Conservation (phyloP, 2,329 filamentous ascomycete species). For the Paraphaeosphaeria minitans region DNA sequence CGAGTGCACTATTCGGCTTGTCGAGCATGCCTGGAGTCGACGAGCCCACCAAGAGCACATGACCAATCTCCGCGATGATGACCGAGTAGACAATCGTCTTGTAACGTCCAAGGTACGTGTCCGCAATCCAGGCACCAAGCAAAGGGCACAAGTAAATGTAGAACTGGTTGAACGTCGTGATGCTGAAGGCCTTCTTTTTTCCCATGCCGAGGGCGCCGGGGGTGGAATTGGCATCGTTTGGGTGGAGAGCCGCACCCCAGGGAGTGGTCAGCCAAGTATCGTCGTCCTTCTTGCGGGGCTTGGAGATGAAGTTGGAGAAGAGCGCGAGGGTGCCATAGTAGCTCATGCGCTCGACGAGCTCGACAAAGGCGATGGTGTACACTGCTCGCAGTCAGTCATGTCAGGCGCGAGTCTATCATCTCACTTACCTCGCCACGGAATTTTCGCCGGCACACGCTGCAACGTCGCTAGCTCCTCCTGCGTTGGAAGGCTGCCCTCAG, state of each 20-base stretch:
- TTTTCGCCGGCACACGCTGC: constrained; percentile 40
- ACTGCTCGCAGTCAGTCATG: constrained; percentile 12
- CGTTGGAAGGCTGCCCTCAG: constrained; percentile 28
- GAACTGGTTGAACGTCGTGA: constrained; percentile 61
- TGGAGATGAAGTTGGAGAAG: constrained; percentile 47
- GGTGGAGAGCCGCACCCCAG: constrained; percentile 38
- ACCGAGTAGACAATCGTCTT: constrained; percentile 64
- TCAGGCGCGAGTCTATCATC: constrained; percentile 9
- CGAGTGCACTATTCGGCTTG: constrained; percentile 55
- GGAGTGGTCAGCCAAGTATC: constrained; percentile 30
- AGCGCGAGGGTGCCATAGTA: constrained; percentile 47
- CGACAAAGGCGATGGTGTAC: constrained; percentile 45
- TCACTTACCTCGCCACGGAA: constrained; percentile 36
- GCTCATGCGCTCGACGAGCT: constrained; percentile 46
- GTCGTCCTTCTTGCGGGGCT: background rate
- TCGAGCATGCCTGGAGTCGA: constrained; percentile 59
- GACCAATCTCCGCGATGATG: constrained; percentile 62
- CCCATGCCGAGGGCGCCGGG: constrained; percentile 62
- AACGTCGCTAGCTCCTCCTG: constrained; percentile 44
- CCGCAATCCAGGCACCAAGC: constrained; percentile 62
- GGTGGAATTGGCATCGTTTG: constrained; percentile 34
- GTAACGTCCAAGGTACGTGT: constrained; percentile 66
- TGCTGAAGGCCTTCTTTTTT: constrained; percentile 57
- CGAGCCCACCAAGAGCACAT: constrained; percentile 60
- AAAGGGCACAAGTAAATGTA: constrained; percentile 65